Evolutionary conservation across 2,329 filamentous ascomycete genomes (phyloP).

Genomic region (Colletotrichum sp.): DNA sequence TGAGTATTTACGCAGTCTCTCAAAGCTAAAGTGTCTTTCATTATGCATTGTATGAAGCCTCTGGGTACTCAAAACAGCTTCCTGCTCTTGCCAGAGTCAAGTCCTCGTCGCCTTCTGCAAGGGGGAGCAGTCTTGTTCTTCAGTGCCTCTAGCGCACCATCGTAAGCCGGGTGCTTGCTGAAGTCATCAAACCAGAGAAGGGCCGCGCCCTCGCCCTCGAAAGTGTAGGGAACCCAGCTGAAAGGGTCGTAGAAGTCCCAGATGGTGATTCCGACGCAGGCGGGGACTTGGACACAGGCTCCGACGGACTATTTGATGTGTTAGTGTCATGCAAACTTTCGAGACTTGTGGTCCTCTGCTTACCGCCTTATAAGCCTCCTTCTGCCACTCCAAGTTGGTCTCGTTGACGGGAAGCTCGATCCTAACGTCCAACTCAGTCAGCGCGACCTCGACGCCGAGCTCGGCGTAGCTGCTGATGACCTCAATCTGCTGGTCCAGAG

Average conservation of each 20-base stretch:
- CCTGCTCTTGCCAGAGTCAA: slow-evolving; percentile 3
- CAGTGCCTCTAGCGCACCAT: slow-evolving; percentile 37
- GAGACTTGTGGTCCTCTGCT: background rate
- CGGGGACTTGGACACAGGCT: slow-evolving; percentile 32
- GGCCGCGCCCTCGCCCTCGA: slow-evolving; percentile 44
- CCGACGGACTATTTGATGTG: slow-evolving; percentile 14
- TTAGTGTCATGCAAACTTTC: background rate
- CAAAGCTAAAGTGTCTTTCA: background rate
- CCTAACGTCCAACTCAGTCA: slow-evolving; percentile 61
- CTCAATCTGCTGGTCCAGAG: slow-evolving; percentile 35
- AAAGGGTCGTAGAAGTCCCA: slow-evolving; percentile 42
- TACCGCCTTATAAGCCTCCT: slow-evolving; percentile 27
- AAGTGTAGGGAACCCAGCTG: slow-evolving; percentile 46
- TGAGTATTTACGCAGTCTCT: background rate
- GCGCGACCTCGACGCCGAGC: slow-evolving; percentile 54
- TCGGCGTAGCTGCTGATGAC: slow-evolving; percentile 48
- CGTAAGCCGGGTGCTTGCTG: slow-evolving; percentile 47
- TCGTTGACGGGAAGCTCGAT: slow-evolving; percentile 34
- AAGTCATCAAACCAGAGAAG: slow-evolving; percentile 48
- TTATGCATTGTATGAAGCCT: background rate
- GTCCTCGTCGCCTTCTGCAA: slow-evolving; percentile 6
- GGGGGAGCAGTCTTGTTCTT: slow-evolving; percentile 30
- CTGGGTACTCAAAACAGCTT: background rate
- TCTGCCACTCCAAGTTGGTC: slow-evolving; percentile 33
- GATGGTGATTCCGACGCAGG: slow-evolving; percentile 37